Evolutionary conservation across 306 rosid genomes (phyloP).

Genomic region (Fragaria ananassa): DNA sequence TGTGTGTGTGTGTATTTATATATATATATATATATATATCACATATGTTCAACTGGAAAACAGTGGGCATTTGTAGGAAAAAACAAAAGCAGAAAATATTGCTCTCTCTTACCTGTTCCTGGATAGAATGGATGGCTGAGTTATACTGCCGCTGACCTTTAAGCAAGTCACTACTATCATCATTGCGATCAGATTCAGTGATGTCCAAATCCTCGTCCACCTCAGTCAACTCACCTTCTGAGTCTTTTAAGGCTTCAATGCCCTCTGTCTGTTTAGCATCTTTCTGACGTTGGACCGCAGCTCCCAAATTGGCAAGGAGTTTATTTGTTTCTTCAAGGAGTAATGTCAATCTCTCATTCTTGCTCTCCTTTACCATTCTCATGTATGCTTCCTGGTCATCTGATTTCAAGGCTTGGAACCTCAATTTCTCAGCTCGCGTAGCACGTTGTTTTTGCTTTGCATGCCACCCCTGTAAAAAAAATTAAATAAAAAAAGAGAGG

Average conservation of each 20-base stretch:
- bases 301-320: constrained; percentile 93
- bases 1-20: too few relatives aligned
- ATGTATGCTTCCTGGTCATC: constrained; percentile 99
- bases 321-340: constrained; percentile 99
- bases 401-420: constrained; percentile 95
- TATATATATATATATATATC: background rate
- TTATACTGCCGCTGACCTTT: constrained; percentile 98
- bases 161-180: constrained; percentile 80
- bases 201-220: constrained; percentile 74
- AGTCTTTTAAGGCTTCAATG: constrained; percentile 69
- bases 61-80: background rate
- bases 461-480: constrained; percentile 79
- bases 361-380: constrained; percentile 99
- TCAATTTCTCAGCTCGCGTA: constrained; percentile 90
- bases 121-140: constrained; percentile 95
- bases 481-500: background rate
- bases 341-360: constrained; percentile 83
- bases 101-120: constrained; percentile 64
- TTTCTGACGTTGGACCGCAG: constrained; percentile 99
- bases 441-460: constrained; percentile 98
- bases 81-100: background rate
- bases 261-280: constrained; percentile 77
- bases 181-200: constrained; percentile 71
- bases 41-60: background rate
- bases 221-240: constrained; percentile 73